Evolutionary conservation across 2,329 filamentous ascomycete species (phyloP).

Genomic region (Hymenoscyphus albidus): DNA sequence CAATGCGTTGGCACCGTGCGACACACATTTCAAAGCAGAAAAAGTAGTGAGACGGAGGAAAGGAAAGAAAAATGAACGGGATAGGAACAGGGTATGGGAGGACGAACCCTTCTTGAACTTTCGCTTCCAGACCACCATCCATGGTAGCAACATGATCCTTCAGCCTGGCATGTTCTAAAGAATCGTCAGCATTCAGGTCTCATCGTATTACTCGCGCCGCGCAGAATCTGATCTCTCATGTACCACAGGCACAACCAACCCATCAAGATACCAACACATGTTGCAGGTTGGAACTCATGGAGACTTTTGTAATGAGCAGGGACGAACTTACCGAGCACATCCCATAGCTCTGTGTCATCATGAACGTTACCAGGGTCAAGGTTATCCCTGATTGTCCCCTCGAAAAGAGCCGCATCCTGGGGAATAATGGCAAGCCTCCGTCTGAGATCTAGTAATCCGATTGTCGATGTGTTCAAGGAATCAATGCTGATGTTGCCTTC

Average conservation of each 20-base stretch:
- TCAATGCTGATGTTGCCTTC: conserved; percentile 87
- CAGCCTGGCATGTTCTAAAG: conserved; percentile 80
- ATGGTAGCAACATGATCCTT: conserved; percentile 86
- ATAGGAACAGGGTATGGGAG: conserved; percentile 10
- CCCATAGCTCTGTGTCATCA: conserved; percentile 97
- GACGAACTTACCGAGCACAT: conserved; percentile 70
- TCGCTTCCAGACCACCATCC: conserved; percentile 85
- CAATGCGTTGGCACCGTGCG: conserved; percentile 11
- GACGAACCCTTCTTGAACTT: conserved; percentile 86
- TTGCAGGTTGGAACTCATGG: conserved; percentile 10
- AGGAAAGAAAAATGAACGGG: conserved; percentile 9
- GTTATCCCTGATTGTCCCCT: conserved; percentile 90
- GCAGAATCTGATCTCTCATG: conserved; percentile 26
- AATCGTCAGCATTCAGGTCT: conserved; percentile 38
- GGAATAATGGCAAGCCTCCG: conserved; percentile 93
- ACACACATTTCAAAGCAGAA: background rate
- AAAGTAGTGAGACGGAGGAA: conserved; percentile 12
- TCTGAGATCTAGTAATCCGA: conserved; percentile 84
- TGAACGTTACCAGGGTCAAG: conserved; percentile 91
- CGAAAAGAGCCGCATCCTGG: conserved; percentile 93
- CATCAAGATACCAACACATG: conserved; percentile 14
- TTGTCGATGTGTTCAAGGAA: conserved; percentile 79
- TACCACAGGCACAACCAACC: conserved; percentile 21
- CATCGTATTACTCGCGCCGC: conserved; percentile 29
- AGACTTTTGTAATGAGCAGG: conserved; percentile 2